Conservation (phyloP, 1,139 yeast genomes). For the Scheffersomyces illinoinensis region DNA sequence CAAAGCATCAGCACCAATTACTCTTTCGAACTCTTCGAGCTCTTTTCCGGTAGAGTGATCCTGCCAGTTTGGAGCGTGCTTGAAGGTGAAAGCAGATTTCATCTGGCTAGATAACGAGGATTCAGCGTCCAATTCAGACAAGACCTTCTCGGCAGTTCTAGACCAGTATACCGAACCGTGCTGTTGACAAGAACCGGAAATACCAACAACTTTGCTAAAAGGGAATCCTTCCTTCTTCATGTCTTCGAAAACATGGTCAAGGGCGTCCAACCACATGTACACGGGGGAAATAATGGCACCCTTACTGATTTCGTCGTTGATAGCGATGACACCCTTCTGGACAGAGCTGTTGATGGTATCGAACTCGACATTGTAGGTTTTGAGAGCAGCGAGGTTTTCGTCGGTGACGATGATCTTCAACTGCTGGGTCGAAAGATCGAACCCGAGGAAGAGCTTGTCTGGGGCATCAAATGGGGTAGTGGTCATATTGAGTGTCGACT, state of each 20-base stretch:
- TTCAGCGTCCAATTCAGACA: slow-evolving; percentile 28
- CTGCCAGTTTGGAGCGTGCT: slow-evolving; percentile 89
- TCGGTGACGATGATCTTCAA: slow-evolving; percentile 72
- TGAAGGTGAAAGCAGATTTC: slow-evolving; percentile 54
- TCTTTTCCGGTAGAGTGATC: slow-evolving; percentile 84
- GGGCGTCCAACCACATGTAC: slow-evolving; percentile 84
- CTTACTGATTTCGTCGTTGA: slow-evolving; percentile 34
- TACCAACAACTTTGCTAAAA: slow-evolving; percentile 60
- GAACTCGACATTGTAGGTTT: slow-evolving; percentile 69
- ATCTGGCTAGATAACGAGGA: slow-evolving; percentile 48
- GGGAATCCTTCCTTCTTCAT: slow-evolving; percentile 58
- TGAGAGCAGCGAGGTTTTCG: slow-evolving; percentile 50
- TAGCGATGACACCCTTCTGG: slow-evolving; percentile 65
- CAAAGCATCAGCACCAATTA: slow-evolving; percentile 59
- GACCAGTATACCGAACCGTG: slow-evolving; percentile 91
- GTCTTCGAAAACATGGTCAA: slow-evolving; percentile 61
- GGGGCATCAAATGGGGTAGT: not conserved
- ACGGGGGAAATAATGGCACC: slow-evolving; percentile 79
- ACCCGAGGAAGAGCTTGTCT: slow-evolving; percentile 55
- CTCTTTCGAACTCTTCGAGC: slow-evolving; percentile 59
- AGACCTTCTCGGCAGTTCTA: slow-evolving; percentile 38
- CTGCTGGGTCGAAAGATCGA: slow-evolving; percentile 90
- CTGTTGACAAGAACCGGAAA: slow-evolving; percentile 89
- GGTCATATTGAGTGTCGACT: not conserved
- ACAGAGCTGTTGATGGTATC: slow-evolving; percentile 64